Percentiles rank a stretch among this genome's conserved stretches.
These are phyloP conservation scores for Arthroderma sp. DNA, from an alignment of 2,329 filamentous ascomycete genomes.

Conservation along the genomic window DNA sequence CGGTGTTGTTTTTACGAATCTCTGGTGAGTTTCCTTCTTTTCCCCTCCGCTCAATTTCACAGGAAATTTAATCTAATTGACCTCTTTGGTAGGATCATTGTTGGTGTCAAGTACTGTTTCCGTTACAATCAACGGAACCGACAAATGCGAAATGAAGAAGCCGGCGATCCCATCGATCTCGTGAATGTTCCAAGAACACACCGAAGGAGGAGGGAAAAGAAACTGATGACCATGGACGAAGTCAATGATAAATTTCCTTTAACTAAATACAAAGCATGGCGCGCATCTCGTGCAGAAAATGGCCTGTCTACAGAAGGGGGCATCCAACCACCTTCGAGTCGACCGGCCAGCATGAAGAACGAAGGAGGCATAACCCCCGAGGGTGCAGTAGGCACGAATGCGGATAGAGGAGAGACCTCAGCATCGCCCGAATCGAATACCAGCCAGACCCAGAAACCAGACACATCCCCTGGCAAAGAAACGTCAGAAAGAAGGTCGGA, in stretches of 20 bases:
- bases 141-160: constrained; percentile 58
- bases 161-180: constrained; percentile 79
- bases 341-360: constrained; percentile 54
- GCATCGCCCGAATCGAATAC: not conserved
- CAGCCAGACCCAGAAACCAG: no score
- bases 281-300: constrained; percentile 65
- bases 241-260: constrained; percentile 95
- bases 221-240: constrained; percentile 97
- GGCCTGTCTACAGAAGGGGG: constrained; percentile 75
- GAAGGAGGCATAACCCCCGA: constrained; percentile 3
- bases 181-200: constrained; percentile 74
- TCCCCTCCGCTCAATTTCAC: not conserved
- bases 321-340: constrained; percentile 60
- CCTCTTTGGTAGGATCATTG: constrained; percentile 67
- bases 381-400: constrained; percentile 4
- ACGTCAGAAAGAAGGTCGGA: no score
- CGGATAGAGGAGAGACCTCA: constrained; percentile 2
- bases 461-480: no score
- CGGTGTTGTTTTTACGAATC: constrained; percentile 94
- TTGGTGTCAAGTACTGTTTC: constrained; percentile 98
- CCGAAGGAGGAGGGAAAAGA: constrained; percentile 85
- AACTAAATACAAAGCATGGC: constrained; percentile 93
- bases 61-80: not conserved
- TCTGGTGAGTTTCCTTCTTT: constrained; percentile 56
- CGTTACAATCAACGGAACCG: constrained; percentile 92